Conservation (phyloP, 768 basidiomycete genomes). For the Imleria badia region DNA sequence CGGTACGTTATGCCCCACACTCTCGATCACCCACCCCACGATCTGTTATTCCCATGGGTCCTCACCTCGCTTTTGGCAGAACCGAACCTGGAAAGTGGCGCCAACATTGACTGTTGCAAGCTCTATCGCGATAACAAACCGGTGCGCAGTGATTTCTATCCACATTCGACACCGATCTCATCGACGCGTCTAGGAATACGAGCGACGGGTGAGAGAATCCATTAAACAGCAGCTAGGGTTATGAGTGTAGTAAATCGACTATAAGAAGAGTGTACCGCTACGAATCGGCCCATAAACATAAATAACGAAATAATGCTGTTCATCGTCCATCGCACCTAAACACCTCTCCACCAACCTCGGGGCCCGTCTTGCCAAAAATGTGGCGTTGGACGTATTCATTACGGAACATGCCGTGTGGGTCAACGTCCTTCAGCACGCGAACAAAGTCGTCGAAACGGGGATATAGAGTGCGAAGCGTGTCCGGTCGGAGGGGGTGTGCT, state of each 20-base stretch:
- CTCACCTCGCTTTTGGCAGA: slow-evolving; percentile 43
- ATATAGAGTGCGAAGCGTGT: slow-evolving; percentile 65
- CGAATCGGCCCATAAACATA: not conserved
- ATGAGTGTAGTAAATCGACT: slow-evolving; percentile 32
- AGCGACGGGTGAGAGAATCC: slow-evolving; percentile 77
- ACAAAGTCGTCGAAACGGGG: slow-evolving; percentile 81
- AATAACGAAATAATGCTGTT: not conserved
- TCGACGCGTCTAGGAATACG: slow-evolving; percentile 65
- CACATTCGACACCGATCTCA: not conserved
- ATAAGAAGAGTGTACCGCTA: slow-evolving; percentile 14
- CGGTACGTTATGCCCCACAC: slow-evolving; percentile 44
- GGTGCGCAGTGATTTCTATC: slow-evolving; percentile 41
- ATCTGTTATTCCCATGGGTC: not conserved
- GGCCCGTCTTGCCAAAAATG: slow-evolving; percentile 60
- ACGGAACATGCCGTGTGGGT: slow-evolving; percentile 75
- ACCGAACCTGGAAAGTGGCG: slow-evolving; percentile 96
- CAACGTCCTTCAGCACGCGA: slow-evolving; percentile 61
- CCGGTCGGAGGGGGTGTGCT: slow-evolving; percentile 70
- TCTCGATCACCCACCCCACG: not conserved
- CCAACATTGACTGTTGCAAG: slow-evolving; percentile 97
- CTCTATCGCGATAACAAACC: slow-evolving; percentile 85
- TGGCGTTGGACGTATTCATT: slow-evolving; percentile 91
- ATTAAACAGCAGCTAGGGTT: slow-evolving; percentile 86
- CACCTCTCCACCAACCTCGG: slow-evolving; percentile 41
- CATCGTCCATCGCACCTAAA: slow-evolving; percentile 40